phyloP scores from a whole-genome alignment of 306 rosid genomes.

The Astragalus membranaceus region DNA sequence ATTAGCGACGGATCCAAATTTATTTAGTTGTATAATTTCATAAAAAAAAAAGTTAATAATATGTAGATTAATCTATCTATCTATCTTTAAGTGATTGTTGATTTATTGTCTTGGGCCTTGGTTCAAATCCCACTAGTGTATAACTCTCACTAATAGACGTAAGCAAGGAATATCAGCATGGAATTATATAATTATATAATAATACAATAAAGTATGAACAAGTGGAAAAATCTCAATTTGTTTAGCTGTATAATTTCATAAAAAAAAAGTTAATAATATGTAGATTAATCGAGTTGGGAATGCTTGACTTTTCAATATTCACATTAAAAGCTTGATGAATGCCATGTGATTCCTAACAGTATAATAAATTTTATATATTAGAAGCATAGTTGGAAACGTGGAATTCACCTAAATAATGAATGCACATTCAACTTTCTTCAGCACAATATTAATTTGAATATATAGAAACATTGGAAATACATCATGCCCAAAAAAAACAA shows the following conservation, averaged over 20 bases:
- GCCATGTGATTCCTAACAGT: conserved; percentile 35
- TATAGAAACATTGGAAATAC: not conserved
- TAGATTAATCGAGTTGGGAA: conserved; percentile 23
- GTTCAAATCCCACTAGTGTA: too few relatives aligned
- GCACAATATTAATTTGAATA: not conserved
- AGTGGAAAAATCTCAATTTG: not conserved
- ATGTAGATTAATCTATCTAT: too few relatives aligned
- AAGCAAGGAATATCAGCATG: too few relatives aligned
- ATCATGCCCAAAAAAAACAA: not conserved
- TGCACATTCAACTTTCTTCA: conserved; percentile 19
- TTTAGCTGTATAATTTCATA: not conserved
- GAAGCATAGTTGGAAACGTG: conserved; percentile 27
- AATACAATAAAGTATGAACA: too few relatives aligned
- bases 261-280: not conserved
- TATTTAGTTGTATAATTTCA: too few relatives aligned
- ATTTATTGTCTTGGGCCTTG: too few relatives aligned
- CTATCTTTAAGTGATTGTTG: too few relatives aligned
- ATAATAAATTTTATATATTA: conserved; percentile 22
- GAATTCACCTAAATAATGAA: conserved; percentile 18
- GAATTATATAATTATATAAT: too few relatives aligned
- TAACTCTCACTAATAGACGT: too few relatives aligned
- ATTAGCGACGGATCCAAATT: too few relatives aligned
- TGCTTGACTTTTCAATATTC: conserved; percentile 22
- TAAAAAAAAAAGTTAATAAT: too few relatives aligned
- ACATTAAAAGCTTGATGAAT: conserved; percentile 19